Base-by-base conservation (phyloP, 495 filamentous ascomycete genomes). In the Penicillium paxilli region DNA sequence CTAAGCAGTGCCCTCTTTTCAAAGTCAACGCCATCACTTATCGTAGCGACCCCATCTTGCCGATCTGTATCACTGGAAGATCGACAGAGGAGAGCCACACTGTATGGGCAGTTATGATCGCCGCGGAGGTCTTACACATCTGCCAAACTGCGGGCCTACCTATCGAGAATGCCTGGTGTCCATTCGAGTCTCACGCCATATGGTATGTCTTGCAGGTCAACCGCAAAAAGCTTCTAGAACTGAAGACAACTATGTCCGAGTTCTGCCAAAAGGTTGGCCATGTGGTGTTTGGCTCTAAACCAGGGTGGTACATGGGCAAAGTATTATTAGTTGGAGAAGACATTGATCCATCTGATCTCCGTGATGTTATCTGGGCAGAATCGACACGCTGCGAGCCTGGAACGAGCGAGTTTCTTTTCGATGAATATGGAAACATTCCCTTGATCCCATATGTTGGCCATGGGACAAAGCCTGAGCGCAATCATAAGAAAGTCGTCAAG, bases 1-100 rank as follows among this genome's bases (percentile, higher is more conserved):
- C 51, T 3, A 58, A 67, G 24, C 25, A 47, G 14, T 59, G 55
- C 14, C 71, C 71, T 1, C 41, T 65, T 0, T 74, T 65, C 65
- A 72, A 60, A 32, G 66, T 73, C 41, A 69, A 71, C 49, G 55
- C 58, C 11, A 71, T 76, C 40, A 76, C 70, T 11, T 64, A 73
- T 41, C 59, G 70, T 0, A 55, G 60, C 7, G 51, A 67, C 38
- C 57, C 72, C 4, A 72, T 75, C 22, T 47, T 75, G 7, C 70
- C 72, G 12, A 57, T 75, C 22, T 68, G 58, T 22, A 49, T 55
- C 4, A 56, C 57, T 7, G 71, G 70, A 10, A 49, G 63, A 0
- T 23, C 64, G 3, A 66, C 69, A 1, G 70, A 76, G 25, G 72
- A 72, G 42, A 72, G 55, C 19, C 60, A 65, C 26, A 62, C 63